Evolutionary conservation across 768 basidiomycete genomes (phyloP).

Genomic region (Chiua virens): DNA sequence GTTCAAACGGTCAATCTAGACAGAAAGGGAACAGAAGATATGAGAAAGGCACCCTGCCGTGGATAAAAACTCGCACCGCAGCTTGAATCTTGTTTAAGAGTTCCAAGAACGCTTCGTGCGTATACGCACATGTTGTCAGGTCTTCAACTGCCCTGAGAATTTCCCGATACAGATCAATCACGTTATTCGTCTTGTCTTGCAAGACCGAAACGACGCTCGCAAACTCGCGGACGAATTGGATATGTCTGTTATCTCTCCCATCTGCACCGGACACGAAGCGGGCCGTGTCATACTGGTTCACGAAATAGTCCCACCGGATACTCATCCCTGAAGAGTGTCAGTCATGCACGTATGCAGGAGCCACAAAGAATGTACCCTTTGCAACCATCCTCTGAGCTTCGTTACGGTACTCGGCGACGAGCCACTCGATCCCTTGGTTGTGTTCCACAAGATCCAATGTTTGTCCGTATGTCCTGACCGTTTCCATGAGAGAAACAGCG

Average conservation of each 20-base stretch:
- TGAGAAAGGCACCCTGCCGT: neutral
- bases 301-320: conserved; percentile 95
- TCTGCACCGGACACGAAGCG: conserved; percentile 72
- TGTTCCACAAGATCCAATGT: conserved; percentile 88
- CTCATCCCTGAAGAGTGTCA: conserved; percentile 71
- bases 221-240: conserved; percentile 93
- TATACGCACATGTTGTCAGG: conserved; percentile 83
- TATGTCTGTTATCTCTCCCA: conserved; percentile 81
- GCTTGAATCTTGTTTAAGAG: conserved; percentile 79
- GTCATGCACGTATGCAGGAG: neutral
- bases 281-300: conserved; percentile 87
- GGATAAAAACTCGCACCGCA: conserved; percentile 52
- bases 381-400: conserved; percentile 92
- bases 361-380: conserved; percentile 56
- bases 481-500: conserved; percentile 98
- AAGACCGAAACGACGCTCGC: conserved; percentile 89
- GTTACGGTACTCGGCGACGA: conserved; percentile 92
- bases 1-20: conserved; percentile 88
- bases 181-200: conserved; percentile 94
- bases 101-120: conserved; percentile 76
- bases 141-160: conserved; percentile 85
- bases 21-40: neutral
- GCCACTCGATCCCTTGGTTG: conserved; percentile 89
- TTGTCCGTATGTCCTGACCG: conserved; percentile 96
- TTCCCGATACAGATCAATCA: conserved; percentile 89